Evolutionary conservation across 305 asterid genomes (phyloP).

Genomic region (Euphrasia arctica): DNA sequence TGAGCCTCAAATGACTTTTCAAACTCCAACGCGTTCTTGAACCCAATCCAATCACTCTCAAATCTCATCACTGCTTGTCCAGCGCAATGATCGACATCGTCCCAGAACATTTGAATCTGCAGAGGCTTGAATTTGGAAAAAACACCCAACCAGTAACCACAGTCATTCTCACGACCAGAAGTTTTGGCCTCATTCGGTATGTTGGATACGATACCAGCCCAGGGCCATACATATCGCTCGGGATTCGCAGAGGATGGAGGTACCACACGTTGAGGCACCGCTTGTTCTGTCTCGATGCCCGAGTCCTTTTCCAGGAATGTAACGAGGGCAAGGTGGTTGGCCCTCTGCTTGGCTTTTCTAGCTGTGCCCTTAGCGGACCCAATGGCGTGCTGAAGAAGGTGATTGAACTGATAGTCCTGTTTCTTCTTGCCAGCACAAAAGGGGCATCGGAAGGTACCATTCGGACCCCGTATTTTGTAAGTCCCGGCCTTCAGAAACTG

Average conservation of each 20-base stretch:
- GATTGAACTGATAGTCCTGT: conserved; percentile 72
- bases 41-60: conserved; percentile 72
- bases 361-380: conserved; percentile 78
- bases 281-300: not conserved
- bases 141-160: conserved; percentile 47
- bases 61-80: conserved; percentile 55
- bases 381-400: conserved; percentile 74
- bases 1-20: conserved; percentile 63
- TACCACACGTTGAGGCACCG: not conserved
- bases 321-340: conserved; percentile 45
- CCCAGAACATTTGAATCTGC: conserved; percentile 50
- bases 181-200: not conserved
- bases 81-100: conserved; percentile 27
- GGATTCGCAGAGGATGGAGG: not conserved
- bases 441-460: conserved; percentile 72
- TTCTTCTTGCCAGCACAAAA: conserved; percentile 91
- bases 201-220: conserved; percentile 16
- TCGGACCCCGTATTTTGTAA: conserved; percentile 68
- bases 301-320: conserved; percentile 17
- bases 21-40: conserved; percentile 68
- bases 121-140: conserved; percentile 61
- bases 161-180: not conserved
- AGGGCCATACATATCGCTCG: conserved; percentile 21
- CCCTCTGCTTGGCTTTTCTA: conserved; percentile 58
- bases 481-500: conserved; percentile 56